These are phyloP conservation scores for Pseudopyrenochaeta lycopersici DNA, from an alignment of 2,329 filamentous ascomycete species.

Conservation along the genomic window DNA sequence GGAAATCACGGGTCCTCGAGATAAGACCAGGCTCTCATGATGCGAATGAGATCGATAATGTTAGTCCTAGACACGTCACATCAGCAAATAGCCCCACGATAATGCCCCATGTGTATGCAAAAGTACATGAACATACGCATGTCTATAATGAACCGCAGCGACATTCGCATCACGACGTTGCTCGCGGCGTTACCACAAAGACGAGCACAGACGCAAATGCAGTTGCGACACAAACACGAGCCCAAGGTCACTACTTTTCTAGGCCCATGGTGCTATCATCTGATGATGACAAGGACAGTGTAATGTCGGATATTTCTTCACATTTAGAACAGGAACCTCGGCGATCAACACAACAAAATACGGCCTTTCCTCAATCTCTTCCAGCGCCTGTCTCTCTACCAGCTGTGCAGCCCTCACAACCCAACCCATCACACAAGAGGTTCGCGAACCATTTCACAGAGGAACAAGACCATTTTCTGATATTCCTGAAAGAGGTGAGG, in stretches of 20 bases:
- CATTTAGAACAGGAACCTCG: neutral
- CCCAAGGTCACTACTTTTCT: conserved; percentile 4
- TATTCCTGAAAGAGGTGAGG: conserved; percentile 54
- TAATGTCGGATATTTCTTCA: conserved; percentile 10
- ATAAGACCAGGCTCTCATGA: conserved; percentile 11
- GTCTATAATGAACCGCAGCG: neutral
- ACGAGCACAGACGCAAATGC: neutral
- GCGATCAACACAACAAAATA: neutral
- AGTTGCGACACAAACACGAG: neutral
- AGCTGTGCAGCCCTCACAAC: neutral
- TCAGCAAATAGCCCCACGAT: neutral
- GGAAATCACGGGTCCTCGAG: conserved; percentile 15
- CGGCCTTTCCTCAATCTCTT: neutral
- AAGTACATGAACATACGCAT: neutral
- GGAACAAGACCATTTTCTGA: conserved; percentile 45
- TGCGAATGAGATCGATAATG: neutral
- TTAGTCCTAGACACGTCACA: neutral
- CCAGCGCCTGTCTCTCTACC: neutral
- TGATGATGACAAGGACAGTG: conserved; percentile 12
- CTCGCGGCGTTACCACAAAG: neutral
- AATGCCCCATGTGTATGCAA: neutral
- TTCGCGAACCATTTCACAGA: conserved; percentile 15
- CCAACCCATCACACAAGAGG: neutral
- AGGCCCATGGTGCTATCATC: neutral
- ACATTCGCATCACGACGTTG: neutral